phyloP scores from a whole-genome alignment of 305 asterid species.

The Fraxinus floribunda region DNA sequence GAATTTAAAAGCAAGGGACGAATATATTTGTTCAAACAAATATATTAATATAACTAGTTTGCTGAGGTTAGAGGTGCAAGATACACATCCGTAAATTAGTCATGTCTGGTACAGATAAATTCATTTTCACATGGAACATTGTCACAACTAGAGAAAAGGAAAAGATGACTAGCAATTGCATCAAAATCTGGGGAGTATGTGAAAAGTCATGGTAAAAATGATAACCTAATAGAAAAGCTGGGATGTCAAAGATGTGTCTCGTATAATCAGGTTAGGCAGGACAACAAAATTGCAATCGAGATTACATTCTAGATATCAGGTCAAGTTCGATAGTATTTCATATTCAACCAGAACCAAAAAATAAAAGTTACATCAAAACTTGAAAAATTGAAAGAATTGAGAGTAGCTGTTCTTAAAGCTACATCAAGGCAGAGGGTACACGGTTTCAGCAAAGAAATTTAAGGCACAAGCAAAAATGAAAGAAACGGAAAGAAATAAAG shows the following conservation, averaged over 20 bases:
- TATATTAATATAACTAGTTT: neutral
- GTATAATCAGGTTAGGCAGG: neutral
- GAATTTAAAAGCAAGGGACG: slow-evolving; percentile 3
- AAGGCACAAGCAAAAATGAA: neutral
- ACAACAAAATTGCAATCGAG: neutral
- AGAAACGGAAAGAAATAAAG: neutral
- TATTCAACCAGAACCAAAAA: slow-evolving; percentile 6
- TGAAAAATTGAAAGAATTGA: slow-evolving; percentile 8
- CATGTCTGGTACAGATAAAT: slow-evolving; percentile 1
- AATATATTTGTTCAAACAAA: neutral
- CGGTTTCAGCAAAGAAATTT: slow-evolving; percentile 11
- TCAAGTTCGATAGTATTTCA: slow-evolving; percentile 13
- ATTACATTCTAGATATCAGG: slow-evolving; percentile 8
- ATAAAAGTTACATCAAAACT: slow-evolving; percentile 18
- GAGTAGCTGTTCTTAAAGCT: neutral
- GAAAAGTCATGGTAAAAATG: neutral
- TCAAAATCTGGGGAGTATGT: neutral
- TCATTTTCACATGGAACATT: neutral
- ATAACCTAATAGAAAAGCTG: neutral
- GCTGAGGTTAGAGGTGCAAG: slow-evolving; percentile 3
- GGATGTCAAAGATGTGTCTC: neutral
- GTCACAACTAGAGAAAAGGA: neutral
- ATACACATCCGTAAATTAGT: slow-evolving; percentile 8
- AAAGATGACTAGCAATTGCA: slow-evolving; percentile 7
- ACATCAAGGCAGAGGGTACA: slow-evolving; percentile 10